Evolutionary conservation across 1,284 basidiomycete species (phyloP), one percentile per base, ranked within the genome.

Genomic region (Ceratobasidium sp.): DNA sequence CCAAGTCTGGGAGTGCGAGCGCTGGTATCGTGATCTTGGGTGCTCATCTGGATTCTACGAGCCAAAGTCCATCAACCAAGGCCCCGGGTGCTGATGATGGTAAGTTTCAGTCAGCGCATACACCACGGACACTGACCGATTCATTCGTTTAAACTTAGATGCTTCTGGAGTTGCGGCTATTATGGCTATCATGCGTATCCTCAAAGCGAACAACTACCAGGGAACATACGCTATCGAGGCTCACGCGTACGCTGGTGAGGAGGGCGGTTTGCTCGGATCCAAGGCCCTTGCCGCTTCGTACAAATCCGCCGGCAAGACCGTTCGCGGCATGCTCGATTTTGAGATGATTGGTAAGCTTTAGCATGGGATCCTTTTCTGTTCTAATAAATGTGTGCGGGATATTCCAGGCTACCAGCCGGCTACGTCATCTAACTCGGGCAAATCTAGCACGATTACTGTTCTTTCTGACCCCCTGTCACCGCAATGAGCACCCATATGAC

Each of bases 11-110:
- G 34, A 76, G 76, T 61, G 77, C 80, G 61, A 81, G 79, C 21
- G 80, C 79, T 9, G 82, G 85, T 0, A 79, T 88, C 18, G 84
- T 85, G 6, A 87, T 91, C 73, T 78, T 90, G 41, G 88, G 87
- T 16, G 86, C 88, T 0, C 90, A 91, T 78, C 85, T 89, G 79
- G 70, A 72, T 41, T 62, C 59, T 3, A 72, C 60, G 16, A 74
- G 61, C 32, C 62, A 65, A 41, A 57, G 26, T 34, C 21, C 64
- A 21, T 26, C 50, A 23, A 70, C 58, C 77, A 5, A 59, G 77
- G 84, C 83, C 9, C 84, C 86, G 55, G 86, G 88, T 21, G 88
- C 88, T 57, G 87, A 71, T 32, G 53, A 72, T 32, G 60, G 48
- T 72, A 18, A 64, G 70, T 32, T 48, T 23, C 9, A 18, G 21